Percentiles rank a stretch among this genome's conserved stretches.
Conservation (phyloP, 768 basidiomycete species). For the Candolleomyces aberdarensis region DNA sequence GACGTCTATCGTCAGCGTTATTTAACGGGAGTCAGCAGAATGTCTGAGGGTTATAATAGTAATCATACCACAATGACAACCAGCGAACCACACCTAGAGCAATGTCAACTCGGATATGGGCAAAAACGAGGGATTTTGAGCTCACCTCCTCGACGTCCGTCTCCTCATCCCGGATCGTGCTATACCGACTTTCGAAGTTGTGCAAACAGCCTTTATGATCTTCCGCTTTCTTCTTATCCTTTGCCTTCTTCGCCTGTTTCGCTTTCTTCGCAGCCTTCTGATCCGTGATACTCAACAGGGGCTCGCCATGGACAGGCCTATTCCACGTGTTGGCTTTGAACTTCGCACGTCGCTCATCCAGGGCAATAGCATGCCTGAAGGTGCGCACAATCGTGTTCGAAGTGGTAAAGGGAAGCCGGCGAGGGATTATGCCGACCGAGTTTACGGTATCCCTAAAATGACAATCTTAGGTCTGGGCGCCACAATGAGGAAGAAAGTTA, state of each 20-base stretch:
- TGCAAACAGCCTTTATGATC: constrained; percentile 13
- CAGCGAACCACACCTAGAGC: constrained; percentile 31
- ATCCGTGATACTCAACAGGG: constrained; percentile 23
- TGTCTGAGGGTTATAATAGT: not conserved
- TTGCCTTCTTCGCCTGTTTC: not conserved
- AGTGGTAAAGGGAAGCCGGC: constrained; percentile 46
- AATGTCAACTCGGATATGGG: not conserved
- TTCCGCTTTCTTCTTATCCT: constrained; percentile 2
- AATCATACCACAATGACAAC: constrained; percentile 42
- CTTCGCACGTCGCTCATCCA: constrained; percentile 58
- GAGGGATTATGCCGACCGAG: constrained; percentile 48
- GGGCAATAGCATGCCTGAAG: constrained; percentile 58
- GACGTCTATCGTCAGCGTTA: constrained; percentile 34
- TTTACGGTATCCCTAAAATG: constrained; percentile 50
- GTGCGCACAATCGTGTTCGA: constrained; percentile 46
- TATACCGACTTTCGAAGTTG: constrained; percentile 24
- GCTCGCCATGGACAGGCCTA: constrained; percentile 23
- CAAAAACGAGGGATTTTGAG: not conserved
- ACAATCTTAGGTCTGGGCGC: not conserved
- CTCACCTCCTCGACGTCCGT: constrained; percentile 52
- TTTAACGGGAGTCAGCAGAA: not conserved
- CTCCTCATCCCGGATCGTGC: constrained; percentile 15
- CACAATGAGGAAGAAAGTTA: not conserved
- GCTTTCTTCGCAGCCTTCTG: constrained; percentile 9
- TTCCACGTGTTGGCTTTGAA: constrained; percentile 52